A percentile compares a stretch with the other conserved stretches of the same genome.
Evolutionary conservation across 1,284 basidiomycete genomes (phyloP).

Genomic region (Xanthoconium separans): DNA sequence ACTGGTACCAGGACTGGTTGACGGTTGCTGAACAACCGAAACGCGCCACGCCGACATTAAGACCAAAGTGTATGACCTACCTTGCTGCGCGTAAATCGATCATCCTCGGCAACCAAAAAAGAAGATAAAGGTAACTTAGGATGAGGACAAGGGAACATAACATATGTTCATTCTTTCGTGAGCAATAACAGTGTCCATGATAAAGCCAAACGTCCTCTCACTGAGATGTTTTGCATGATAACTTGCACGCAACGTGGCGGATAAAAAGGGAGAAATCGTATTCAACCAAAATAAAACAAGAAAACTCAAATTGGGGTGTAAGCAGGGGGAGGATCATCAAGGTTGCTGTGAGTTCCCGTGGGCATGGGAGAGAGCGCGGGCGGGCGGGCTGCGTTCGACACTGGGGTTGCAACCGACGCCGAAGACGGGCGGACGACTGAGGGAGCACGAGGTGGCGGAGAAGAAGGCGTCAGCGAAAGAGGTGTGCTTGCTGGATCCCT

Average conservation of each 20-base stretch:
- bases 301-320: conserved; percentile 23
- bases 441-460: not conserved
- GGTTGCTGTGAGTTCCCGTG: conserved; percentile 15
- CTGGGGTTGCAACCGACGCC: not conserved
- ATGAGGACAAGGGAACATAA: not conserved
- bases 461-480: not conserved
- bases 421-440: not conserved
- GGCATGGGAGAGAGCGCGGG: conserved; percentile 3
- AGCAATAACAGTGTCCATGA: conserved; percentile 6
- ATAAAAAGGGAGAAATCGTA: not conserved
- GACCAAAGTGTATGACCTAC: no score
- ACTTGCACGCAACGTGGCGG: not conserved
- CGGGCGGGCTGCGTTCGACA: not conserved
- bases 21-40: no score
- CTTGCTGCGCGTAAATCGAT: no score
- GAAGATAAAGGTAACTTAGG: not conserved
- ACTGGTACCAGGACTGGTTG: no score
- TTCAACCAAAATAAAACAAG: not conserved
- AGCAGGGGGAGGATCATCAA: conserved; percentile 26
- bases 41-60: no score
- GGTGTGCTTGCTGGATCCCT: not conserved
- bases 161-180: conserved; percentile 4
- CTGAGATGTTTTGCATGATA: not conserved
- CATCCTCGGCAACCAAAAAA: no score
- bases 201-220: not conserved